Conservation (phyloP, 768 basidiomycete genomes). For the Serendipita sp. region DNA sequence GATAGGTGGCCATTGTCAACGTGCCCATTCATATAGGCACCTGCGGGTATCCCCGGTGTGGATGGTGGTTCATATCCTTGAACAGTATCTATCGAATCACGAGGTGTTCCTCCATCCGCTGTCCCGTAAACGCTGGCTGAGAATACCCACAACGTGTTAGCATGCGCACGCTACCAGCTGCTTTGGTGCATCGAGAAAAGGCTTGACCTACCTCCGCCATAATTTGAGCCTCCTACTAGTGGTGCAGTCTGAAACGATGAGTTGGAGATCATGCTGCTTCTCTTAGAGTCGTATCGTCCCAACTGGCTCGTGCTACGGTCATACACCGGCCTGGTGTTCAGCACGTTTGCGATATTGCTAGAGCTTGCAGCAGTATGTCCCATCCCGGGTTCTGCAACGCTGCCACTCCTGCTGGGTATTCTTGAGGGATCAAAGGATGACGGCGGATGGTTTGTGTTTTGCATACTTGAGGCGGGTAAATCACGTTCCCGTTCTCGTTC, state of each 20-base stretch:
- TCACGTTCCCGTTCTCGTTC: no score
- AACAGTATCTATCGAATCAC: background rate
- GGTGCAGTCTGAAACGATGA: background rate
- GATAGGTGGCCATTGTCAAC: background rate
- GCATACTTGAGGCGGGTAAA: no score
- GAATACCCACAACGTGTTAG: background rate
- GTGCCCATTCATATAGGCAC: background rate
- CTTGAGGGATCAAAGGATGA: background rate
- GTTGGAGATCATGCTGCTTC: background rate
- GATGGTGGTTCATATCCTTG: conserved; percentile 3
- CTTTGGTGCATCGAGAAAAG: background rate
- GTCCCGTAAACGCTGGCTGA: conserved; percentile 1
- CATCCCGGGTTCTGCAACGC: background rate
- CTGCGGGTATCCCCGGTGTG: background rate
- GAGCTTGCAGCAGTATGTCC: background rate
- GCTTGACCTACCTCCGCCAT: background rate
- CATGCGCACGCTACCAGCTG: background rate
- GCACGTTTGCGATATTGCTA: background rate
- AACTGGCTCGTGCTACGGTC: background rate
- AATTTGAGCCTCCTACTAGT: background rate
- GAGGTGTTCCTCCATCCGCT: background rate
- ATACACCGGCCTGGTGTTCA: background rate
- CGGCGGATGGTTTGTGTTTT: background rate
- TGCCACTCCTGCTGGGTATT: background rate
- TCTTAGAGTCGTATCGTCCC: background rate